These are phyloP conservation scores for Talaromyces sp. DNA, from an alignment of 2,329 filamentous ascomycete genomes.

Conservation along the genomic window DNA sequence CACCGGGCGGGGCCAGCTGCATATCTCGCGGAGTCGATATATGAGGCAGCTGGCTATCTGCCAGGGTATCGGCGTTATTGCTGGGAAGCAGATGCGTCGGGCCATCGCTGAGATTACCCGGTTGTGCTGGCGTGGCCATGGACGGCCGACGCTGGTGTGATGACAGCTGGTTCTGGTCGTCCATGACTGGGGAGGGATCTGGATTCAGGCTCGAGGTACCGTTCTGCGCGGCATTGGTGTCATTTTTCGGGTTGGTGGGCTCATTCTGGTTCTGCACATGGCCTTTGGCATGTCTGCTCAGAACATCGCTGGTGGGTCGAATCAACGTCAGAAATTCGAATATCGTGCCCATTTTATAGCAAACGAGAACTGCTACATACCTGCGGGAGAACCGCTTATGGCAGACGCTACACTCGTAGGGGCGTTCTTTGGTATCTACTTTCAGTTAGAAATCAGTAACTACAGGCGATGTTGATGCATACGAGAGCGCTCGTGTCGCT, in stretches of 20 bases:
- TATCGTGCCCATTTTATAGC: background rate
- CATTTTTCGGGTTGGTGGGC: conserved; percentile 17
- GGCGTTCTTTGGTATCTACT: conserved; percentile 50
- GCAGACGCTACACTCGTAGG: conserved; percentile 50
- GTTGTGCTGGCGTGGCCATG: background rate
- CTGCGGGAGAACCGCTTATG: conserved; percentile 52
- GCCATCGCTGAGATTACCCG: background rate
- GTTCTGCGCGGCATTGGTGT: conserved; percentile 22
- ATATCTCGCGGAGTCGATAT: conserved; percentile 18
- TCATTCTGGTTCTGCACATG: conserved; percentile 32
- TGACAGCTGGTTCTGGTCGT: background rate
- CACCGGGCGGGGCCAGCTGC: conserved; percentile 23
- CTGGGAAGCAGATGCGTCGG: background rate
- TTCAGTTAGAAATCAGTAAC: background rate
- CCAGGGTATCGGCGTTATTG: background rate
- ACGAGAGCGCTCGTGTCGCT: conserved; percentile 53
- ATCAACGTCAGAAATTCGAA: background rate
- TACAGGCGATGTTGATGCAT: conserved; percentile 4
- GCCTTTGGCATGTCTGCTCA: conserved; percentile 49
- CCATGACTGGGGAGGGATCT: background rate
- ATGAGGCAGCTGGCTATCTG: background rate
- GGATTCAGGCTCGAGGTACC: background rate
- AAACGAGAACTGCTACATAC: conserved; percentile 22
- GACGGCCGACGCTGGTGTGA: background rate
- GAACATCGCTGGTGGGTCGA: conserved; percentile 36